Conservation (phyloP, 2,329 filamentous ascomycete genomes). For the Fusarium sp. region DNA sequence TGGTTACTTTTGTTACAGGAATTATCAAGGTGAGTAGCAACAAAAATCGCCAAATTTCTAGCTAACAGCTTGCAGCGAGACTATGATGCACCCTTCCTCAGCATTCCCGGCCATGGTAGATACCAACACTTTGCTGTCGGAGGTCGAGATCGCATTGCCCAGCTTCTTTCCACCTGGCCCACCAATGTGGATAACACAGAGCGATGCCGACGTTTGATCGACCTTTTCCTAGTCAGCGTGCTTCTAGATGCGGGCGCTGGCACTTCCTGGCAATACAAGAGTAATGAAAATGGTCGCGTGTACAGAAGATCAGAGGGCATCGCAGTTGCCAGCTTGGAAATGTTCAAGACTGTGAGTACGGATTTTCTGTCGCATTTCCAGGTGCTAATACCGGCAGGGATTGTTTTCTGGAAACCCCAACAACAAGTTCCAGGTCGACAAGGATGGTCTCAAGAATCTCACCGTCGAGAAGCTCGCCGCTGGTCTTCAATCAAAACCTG, state of each 20-base stretch:
- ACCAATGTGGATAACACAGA: constrained; percentile 75
- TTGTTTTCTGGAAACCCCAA: constrained; percentile 83
- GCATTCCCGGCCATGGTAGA: constrained; percentile 85
- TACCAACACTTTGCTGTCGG: constrained; percentile 89
- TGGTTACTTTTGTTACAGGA: constrained; percentile 86
- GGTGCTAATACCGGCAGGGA: constrained; percentile 60
- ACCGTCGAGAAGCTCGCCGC: constrained; percentile 79
- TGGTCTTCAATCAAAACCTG: constrained; percentile 83
- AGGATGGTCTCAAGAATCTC: constrained; percentile 76
- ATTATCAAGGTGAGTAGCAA: constrained; percentile 81
- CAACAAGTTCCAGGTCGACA: constrained; percentile 92
- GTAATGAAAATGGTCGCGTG: constrained; percentile 82
- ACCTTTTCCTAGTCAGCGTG: constrained; percentile 82
- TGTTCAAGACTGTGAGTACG: constrained; percentile 79
- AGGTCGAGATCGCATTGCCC: constrained; percentile 75
- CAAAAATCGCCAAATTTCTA: neutral
- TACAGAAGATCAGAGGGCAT: constrained; percentile 90
- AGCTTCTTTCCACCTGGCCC: constrained; percentile 76
- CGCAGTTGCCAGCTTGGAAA: constrained; percentile 79
- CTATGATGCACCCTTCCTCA: constrained; percentile 63
- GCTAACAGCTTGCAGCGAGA: constrained; percentile 54
- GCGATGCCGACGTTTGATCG: constrained; percentile 77
- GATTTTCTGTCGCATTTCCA: neutral
- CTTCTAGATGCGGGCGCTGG: constrained; percentile 90
- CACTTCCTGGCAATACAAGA: constrained; percentile 91